These are phyloP conservation scores for Orbilia oligospora DNA, from an alignment of 2,329 filamentous ascomycete genomes.

Conservation along the genomic window DNA sequence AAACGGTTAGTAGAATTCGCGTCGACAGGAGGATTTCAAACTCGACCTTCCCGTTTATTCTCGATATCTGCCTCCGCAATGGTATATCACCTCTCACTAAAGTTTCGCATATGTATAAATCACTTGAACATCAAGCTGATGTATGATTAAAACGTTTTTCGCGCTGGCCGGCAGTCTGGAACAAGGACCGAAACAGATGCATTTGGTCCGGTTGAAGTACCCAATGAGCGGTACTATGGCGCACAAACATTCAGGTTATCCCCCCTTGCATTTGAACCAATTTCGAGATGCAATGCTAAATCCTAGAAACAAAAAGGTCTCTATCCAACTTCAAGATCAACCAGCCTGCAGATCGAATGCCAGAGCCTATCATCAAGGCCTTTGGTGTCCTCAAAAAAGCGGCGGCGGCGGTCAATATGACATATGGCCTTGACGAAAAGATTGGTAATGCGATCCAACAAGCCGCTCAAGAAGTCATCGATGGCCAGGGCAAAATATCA, in stretches of 20 bases:
- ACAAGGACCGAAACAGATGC: constrained; percentile 94
- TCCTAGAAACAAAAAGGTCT: constrained; percentile 70
- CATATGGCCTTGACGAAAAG: constrained; percentile 91
- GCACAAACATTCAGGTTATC: constrained; percentile 86
- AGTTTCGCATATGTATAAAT: neutral
- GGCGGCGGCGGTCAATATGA: constrained; percentile 94
- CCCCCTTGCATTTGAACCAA: neutral
- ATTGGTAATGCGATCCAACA: constrained; percentile 93
- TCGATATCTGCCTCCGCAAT: constrained; percentile 30
- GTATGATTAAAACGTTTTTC: neutral
- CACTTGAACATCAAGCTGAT: neutral
- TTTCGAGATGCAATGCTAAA: neutral
- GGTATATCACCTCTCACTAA: constrained; percentile 16
- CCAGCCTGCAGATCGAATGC: constrained; percentile 99
- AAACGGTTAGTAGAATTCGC: constrained; percentile 10
- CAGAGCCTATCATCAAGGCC: constrained; percentile 88
- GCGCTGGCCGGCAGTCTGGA: constrained; percentile 65
- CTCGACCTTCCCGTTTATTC: constrained; percentile 19
- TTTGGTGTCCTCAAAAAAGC: constrained; percentile 98
- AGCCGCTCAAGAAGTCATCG: constrained; percentile 92
- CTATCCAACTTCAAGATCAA: constrained; percentile 99
- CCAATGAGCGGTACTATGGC: constrained; percentile 96
- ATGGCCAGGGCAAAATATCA: constrained; percentile 74
- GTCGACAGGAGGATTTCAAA: neutral
- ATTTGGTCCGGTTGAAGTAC: constrained; percentile 95